phyloP scores from a whole-genome alignment of 176 grass and related monocot genomes.

The Musa schizocarpa region DNA sequence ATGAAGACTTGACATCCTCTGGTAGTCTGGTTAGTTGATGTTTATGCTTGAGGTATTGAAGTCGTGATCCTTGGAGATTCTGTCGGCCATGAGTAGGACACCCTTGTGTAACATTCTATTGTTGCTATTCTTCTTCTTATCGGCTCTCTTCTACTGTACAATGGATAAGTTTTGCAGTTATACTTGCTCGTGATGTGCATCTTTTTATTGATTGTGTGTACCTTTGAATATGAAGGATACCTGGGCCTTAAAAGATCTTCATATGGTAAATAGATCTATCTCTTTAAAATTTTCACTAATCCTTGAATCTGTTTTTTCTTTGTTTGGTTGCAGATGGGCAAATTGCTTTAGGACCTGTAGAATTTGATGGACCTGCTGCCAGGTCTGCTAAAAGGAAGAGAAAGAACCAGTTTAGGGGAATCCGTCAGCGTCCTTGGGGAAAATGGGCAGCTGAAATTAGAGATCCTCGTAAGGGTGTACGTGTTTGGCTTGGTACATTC shows the following conservation, averaged over 20 bases:
- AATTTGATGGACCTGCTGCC: slow-evolving; percentile 30
- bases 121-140: too few relatives aligned
- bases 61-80: too few relatives aligned
- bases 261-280: neutral
- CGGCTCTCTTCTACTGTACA: neutral
- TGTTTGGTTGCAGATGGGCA: slow-evolving; percentile 30
- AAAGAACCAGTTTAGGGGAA: slow-evolving; percentile 21
- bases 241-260: neutral
- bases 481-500: slow-evolving; percentile 22
- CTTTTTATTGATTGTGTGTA: neutral
- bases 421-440: slow-evolving; percentile 50
- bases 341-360: slow-evolving; percentile 15
- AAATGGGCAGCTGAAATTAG: slow-evolving; percentile 87
- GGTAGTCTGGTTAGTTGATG: too few relatives aligned
- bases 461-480: slow-evolving; percentile 36
- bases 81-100: too few relatives aligned
- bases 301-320: neutral
- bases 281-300: slow-evolving; percentile 7
- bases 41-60: too few relatives aligned
- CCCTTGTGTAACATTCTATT: too few relatives aligned
- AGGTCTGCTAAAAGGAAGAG: slow-evolving; percentile 21
- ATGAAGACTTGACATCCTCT: neutral
- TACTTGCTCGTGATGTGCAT: too few relatives aligned
- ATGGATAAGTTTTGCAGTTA: neutral
- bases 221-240: neutral